Conservation (phyloP, 2,329 filamentous ascomycete genomes). For the Taxawa tesnikishii region DNA sequence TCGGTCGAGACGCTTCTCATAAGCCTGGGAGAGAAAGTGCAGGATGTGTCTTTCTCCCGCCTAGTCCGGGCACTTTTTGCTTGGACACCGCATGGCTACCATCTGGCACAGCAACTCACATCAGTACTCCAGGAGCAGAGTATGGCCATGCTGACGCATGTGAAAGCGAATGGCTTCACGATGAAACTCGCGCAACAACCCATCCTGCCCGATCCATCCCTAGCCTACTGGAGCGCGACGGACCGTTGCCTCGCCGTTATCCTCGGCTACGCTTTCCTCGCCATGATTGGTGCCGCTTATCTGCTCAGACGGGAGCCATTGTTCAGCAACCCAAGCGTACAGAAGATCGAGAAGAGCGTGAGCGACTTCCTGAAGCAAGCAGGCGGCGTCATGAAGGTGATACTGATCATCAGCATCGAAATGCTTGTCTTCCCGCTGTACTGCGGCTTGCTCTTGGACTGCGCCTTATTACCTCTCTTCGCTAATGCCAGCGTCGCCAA, state of each 20-base stretch:
- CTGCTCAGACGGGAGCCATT: constrained; percentile 61
- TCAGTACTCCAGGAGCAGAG: not conserved
- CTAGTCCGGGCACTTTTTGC: not conserved
- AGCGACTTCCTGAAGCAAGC: constrained; percentile 83
- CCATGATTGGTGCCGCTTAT: constrained; percentile 64
- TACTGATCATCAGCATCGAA: constrained; percentile 96
- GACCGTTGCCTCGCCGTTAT: constrained; percentile 63
- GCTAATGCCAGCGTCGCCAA: constrained; percentile 66
- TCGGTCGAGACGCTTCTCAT: not conserved
- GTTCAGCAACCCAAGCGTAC: constrained; percentile 43
- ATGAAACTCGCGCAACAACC: constrained; percentile 1
- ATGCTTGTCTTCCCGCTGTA: constrained; percentile 97
- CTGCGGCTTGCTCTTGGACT: constrained; percentile 80
- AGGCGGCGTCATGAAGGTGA: constrained; percentile 93
- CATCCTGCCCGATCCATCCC: constrained; percentile 20
- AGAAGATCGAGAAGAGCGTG: constrained; percentile 57
- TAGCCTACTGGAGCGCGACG: constrained; percentile 31
- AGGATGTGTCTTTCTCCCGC: not conserved
- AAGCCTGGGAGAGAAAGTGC: constrained; percentile 1
- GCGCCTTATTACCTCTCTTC: constrained; percentile 81
- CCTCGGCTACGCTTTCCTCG: constrained; percentile 69
- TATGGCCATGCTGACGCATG: not conserved
- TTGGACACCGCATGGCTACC: not conserved
- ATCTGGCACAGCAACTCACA: not conserved
- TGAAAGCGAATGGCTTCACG: constrained; percentile 6